phyloP scores from a whole-genome alignment of 257 asterid genomes.

The Ligustrum vulgare region DNA sequence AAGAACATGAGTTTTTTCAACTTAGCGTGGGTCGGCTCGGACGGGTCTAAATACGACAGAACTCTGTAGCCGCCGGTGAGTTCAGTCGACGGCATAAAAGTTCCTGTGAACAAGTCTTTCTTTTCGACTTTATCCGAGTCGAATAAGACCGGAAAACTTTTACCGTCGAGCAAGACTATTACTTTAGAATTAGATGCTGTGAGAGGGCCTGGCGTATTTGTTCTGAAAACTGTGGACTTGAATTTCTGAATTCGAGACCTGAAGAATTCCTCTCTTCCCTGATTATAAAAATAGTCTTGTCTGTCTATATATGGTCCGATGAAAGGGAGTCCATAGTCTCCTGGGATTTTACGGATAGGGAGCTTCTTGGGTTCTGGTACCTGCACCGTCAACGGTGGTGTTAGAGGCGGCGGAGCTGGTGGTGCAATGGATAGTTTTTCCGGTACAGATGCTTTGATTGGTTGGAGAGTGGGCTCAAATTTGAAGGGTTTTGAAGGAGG shows the following conservation, averaged over 20 bases:
- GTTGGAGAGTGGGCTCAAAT: background rate
- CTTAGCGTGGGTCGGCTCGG: conserved; percentile 71
- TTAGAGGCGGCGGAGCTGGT: background rate
- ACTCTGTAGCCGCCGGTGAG: conserved; percentile 81
- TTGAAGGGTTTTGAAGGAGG: conserved; percentile 1
- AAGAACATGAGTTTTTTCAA: conserved; percentile 64
- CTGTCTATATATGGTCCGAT: conserved; percentile 73
- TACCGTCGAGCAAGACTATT: conserved; percentile 76
- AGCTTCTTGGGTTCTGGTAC: conserved; percentile 24
- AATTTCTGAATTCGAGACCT: conserved; percentile 57
- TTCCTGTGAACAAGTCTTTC: conserved; percentile 74
- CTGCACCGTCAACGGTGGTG: background rate
- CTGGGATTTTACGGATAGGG: conserved; percentile 59
- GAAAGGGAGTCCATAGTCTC: conserved; percentile 68
- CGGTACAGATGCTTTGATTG: conserved; percentile 39
- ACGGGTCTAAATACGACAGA: conserved; percentile 76
- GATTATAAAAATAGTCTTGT: conserved; percentile 72
- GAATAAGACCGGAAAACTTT: conserved; percentile 69
- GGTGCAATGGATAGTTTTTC: conserved; percentile 28
- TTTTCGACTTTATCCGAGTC: conserved; percentile 76
- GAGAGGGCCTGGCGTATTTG: conserved; percentile 84
- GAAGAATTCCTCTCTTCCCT: conserved; percentile 72
- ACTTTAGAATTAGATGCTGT: conserved; percentile 65
- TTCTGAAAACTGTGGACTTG: conserved; percentile 69
- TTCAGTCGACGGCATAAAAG: conserved; percentile 68